These are phyloP conservation scores for Arabidopsis hybrid DNA, from an alignment of 441 rosid genomes.

Conservation along the genomic window DNA sequence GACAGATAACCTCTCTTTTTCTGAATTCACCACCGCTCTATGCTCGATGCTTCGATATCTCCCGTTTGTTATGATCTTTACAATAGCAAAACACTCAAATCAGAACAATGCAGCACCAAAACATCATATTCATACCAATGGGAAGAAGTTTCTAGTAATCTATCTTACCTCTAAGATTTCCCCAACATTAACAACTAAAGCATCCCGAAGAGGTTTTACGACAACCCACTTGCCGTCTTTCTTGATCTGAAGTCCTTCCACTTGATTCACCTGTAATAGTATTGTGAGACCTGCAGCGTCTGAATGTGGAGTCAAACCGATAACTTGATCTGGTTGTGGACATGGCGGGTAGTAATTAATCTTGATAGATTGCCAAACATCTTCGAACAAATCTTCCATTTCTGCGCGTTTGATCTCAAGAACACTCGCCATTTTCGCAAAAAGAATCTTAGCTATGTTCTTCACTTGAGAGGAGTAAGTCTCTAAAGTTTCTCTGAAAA, in stretches of 20 bases:
- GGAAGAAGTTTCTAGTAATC: not conserved
- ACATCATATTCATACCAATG: not conserved
- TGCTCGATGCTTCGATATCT: slow-evolving; percentile 43
- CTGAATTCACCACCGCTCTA: slow-evolving; percentile 41
- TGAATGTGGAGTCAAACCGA: slow-evolving; percentile 51
- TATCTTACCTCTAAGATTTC: slow-evolving; percentile 54
- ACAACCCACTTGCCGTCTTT: slow-evolving; percentile 56
- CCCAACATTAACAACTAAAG: slow-evolving; percentile 57
- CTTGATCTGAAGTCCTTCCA: slow-evolving; percentile 56
- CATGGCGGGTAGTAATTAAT: slow-evolving; percentile 62
- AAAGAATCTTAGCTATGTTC: slow-evolving; percentile 38
- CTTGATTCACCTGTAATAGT: slow-evolving; percentile 55
- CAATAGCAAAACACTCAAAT: slow-evolving; percentile 9
- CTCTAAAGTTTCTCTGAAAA: slow-evolving; percentile 51
- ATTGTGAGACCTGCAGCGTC: slow-evolving; percentile 53
- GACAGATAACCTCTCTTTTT: slow-evolving; percentile 43
- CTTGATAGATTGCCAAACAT: slow-evolving; percentile 50
- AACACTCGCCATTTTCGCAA: slow-evolving; percentile 46
- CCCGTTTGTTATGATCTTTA: slow-evolving; percentile 45
- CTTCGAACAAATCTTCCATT: slow-evolving; percentile 48
- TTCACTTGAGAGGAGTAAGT: slow-evolving; percentile 42
- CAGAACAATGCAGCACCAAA: slow-evolving; percentile 1
- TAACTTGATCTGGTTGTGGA: slow-evolving; percentile 50
- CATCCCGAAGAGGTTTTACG: slow-evolving; percentile 48
- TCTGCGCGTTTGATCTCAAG: slow-evolving; percentile 44